A percentile compares a stretch with the other conserved stretches of the same genome.
phyloP scores from a whole-genome alignment of 2,329 filamentous ascomycete genomes.

The Fusarium staphyleae region DNA sequence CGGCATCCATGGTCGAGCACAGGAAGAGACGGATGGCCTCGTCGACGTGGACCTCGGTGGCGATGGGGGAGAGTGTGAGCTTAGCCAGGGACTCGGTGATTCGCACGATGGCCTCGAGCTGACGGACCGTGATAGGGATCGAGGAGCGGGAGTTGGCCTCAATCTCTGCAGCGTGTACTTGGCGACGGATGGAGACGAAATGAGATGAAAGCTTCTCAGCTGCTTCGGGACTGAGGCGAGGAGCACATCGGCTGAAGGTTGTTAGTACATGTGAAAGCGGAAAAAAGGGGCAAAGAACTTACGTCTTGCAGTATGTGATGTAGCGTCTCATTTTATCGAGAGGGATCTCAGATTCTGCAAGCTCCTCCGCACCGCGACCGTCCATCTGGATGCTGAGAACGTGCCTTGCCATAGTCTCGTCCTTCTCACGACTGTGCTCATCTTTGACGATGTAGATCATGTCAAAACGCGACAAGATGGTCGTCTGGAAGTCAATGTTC shows the following conservation, averaged over 20 bases:
- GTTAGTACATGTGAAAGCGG: constrained; percentile 39
- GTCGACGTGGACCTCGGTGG: constrained; percentile 90
- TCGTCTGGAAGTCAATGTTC: constrained; percentile 99
- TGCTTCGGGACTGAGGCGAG: constrained; percentile 86
- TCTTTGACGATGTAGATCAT: constrained; percentile 99
- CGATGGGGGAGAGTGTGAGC: constrained; percentile 82
- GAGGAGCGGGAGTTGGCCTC: constrained; percentile 89
- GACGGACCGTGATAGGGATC: constrained; percentile 96
- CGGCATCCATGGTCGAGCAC: constrained; percentile 96
- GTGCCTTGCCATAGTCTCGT: constrained; percentile 93
- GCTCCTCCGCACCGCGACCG: constrained; percentile 80
- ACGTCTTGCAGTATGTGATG: constrained; percentile 96
- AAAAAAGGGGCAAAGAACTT: constrained; percentile 49
- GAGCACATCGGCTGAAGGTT: constrained; percentile 77
- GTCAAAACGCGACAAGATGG: constrained; percentile 96
- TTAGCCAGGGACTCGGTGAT: constrained; percentile 97
- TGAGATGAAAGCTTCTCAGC: constrained; percentile 96
- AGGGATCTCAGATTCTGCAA: constrained; percentile 84
- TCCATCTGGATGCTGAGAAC: constrained; percentile 98
- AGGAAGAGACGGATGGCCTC: constrained; percentile 97
- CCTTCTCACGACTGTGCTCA: constrained; percentile 86
- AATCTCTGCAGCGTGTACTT: constrained; percentile 90
- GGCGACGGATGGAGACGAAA: constrained; percentile 93
- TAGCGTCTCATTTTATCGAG: constrained; percentile 98
- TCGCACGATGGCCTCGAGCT: constrained; percentile 95